These are phyloP conservation scores for Boletus albobrunnescens DNA, from an alignment of 1,284 basidiomycete species.

Conservation along the genomic window DNA sequence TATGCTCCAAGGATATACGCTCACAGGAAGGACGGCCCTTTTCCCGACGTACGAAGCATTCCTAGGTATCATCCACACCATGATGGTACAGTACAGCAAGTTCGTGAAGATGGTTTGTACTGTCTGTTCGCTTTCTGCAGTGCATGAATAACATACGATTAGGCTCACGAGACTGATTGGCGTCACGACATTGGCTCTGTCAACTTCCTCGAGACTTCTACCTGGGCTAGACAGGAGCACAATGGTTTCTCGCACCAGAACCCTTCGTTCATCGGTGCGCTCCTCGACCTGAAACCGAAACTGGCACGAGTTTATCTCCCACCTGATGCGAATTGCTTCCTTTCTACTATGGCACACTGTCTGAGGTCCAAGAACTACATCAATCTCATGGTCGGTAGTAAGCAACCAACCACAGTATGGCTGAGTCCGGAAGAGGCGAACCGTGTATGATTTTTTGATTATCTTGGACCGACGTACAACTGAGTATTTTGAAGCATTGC, in stretches of 20 bases:
- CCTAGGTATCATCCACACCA: conserved; percentile 74
- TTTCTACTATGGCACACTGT: conserved; percentile 80
- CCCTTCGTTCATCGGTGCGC: conserved; percentile 79
- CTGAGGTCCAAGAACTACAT: conserved; percentile 80
- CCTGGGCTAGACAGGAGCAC: conserved; percentile 81
- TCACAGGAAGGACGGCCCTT: conserved; percentile 76
- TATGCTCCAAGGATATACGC: conserved; percentile 82
- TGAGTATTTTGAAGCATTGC: conserved; percentile 51
- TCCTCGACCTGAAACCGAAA: conserved; percentile 72
- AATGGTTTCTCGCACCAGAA: conserved; percentile 84
- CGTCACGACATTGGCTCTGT: conserved; percentile 68
- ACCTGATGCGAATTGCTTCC: conserved; percentile 84
- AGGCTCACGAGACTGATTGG: conserved; percentile 73
- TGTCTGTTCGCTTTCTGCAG: neutral
- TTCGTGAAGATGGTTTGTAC: conserved; percentile 70
- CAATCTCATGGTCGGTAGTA: conserved; percentile 83
- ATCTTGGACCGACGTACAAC: neutral
- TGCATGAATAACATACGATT: neutral
- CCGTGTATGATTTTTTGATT: conserved; percentile 35
- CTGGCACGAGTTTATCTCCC: conserved; percentile 83
- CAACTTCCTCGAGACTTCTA: conserved; percentile 84
- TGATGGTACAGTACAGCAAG: conserved; percentile 83
- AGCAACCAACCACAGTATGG: conserved; percentile 74
- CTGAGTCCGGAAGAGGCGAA: conserved; percentile 63
- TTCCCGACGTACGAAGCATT: conserved; percentile 91